Evolutionary conservation across 2,329 filamentous ascomycete genomes (phyloP), one percentile per base, ranked within the genome.

Genomic region (Penicillium frequentans): DNA sequence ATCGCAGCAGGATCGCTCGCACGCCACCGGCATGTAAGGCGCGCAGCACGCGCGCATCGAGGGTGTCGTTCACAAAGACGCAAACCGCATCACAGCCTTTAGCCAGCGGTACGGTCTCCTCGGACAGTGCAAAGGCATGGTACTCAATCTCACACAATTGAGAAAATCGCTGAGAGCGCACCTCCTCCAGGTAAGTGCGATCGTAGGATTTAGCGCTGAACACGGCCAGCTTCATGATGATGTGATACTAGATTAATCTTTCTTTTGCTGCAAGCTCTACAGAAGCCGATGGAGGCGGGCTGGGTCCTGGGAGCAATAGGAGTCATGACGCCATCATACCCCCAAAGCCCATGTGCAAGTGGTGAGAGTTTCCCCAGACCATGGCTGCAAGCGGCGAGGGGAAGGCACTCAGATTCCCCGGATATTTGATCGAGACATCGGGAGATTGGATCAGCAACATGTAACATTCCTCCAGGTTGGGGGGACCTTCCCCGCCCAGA

Each of bases 201-300:
- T 88, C 86, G 73, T 87, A 87, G 49, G 83, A 77, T 72, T 88
- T 87, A 54, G 84, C 76, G 74, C 83, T 87, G 74, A 88, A 89
- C 59, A 89, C 79, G 61, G 84, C 81, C 68, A 89, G 75, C 70
- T 83, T 84, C 81, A 85, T 83, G 37, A 26, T 45, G 35, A 16
- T 5, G 14, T 49, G 27, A 27, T 33, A 31, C 46, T 45, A 24
- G n/a, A 2, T 49, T n/a, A 10, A 13, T 21, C 5, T 1, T 8
- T n/a, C 31, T 33, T 33, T 35, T 10, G 21, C 24, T 31, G 13
- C 23, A n/a, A 16, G 47, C 27, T 19, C 8, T 29, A 23, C 24
- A 26, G 21, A n/a, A n/a, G n/a, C 45, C 5, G 45, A 33, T 16
- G 2, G 2, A 35, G 21, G 21, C 26, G 19, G 33, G 16, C 19